phyloP scores from a whole-genome alignment of 106 monocot genomes.

The Cymbidium sinense region DNA sequence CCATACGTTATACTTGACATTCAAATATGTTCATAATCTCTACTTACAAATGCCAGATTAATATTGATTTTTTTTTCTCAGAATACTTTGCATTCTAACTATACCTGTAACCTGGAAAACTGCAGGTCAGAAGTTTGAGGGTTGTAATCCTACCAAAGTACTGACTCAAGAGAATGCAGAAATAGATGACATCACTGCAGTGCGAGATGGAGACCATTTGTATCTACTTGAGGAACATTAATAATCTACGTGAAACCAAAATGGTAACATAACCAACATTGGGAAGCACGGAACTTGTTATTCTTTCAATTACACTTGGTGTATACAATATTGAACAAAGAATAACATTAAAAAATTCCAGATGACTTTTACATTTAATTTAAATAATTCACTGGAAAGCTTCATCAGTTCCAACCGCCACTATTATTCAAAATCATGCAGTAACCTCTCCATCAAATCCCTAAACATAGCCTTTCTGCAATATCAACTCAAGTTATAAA shows the following conservation, averaged over 20 bases:
- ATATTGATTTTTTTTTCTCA: not conserved
- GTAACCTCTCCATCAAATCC: not conserved
- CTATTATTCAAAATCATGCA: not conserved
- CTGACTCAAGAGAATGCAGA: conserved; percentile 4
- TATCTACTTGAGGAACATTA: conserved; percentile 2
- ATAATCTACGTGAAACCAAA: not conserved
- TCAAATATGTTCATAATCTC: not conserved
- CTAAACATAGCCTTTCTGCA: not conserved
- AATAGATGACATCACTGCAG: conserved; percentile 8
- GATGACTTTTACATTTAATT: not conserved
- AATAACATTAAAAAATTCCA: not conserved
- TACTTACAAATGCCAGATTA: not conserved
- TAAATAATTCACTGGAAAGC: not conserved
- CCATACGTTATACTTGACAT: not conserved
- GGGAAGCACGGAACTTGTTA: not conserved
- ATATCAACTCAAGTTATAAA: not conserved
- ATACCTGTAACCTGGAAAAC: not conserved
- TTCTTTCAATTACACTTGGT: not conserved
- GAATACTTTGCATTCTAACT: conserved; percentile 2
- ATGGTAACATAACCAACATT: conserved; percentile 1
- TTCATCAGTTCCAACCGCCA: not conserved
- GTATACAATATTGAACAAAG: not conserved
- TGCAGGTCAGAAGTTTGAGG: conserved; percentile 13
- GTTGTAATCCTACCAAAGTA: conserved; percentile 5
- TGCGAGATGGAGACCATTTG: conserved; percentile 14